Conservation (phyloP, 345 rosid genomes). For the Pelargonium nanum region DNA sequence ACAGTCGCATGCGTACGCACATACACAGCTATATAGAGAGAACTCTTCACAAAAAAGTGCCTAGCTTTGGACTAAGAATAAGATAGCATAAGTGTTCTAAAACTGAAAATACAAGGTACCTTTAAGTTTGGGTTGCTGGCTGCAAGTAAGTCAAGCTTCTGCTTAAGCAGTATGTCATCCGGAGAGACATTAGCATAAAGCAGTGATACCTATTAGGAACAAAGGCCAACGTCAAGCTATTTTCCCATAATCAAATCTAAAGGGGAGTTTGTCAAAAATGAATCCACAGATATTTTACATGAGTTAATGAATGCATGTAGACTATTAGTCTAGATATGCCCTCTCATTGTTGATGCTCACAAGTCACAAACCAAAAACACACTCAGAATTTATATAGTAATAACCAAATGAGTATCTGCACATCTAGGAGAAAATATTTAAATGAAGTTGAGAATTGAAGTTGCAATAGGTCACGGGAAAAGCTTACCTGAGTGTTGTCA, state of each 20-base stretch:
- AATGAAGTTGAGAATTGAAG: background rate
- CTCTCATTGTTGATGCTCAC: background rate
- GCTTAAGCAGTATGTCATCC: slow-evolving; percentile 83
- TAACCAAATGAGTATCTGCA: background rate
- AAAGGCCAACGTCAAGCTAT: slow-evolving; percentile 2
- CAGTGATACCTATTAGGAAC: slow-evolving; percentile 50
- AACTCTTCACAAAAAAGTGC: no score
- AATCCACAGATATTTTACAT: background rate
- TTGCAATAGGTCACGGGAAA: slow-evolving; percentile 3
- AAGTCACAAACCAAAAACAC: no score
- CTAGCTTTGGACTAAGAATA: background rate
- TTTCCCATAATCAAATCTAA: background rate
- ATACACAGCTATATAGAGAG: no score
- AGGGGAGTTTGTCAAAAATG: background rate
- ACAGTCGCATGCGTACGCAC: background rate
- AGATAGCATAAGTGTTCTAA: background rate
- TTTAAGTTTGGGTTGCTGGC: slow-evolving; percentile 75
- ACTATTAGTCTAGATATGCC: background rate
- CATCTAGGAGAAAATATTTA: background rate
- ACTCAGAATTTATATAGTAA: background rate
- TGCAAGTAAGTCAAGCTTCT: slow-evolving; percentile 79
- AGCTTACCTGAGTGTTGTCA: slow-evolving; percentile 74
- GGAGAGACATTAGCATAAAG: slow-evolving; percentile 87
- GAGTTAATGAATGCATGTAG: background rate
- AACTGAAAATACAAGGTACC: slow-evolving; percentile 26